phyloP scores from a whole-genome alignment of 495 filamentous ascomycete genomes.

The Neurospora tetraspora region DNA sequence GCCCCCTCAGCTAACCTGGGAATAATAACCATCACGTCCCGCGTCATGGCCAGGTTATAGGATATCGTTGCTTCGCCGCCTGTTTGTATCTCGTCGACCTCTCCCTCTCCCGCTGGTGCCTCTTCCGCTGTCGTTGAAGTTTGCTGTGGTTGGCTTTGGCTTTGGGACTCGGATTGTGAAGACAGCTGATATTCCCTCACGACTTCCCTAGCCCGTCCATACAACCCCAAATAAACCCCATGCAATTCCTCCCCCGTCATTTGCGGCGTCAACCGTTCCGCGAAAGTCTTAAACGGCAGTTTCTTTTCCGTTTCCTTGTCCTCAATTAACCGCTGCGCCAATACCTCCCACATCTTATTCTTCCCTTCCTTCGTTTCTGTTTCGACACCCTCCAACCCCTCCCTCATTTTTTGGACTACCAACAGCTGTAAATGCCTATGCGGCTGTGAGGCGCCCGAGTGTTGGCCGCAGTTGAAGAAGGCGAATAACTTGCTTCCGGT shows the following conservation, averaged over 20 bases:
- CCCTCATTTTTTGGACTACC: slow-evolving; percentile 57
- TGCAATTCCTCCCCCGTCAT: slow-evolving; percentile 18
- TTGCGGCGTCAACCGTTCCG: slow-evolving; percentile 7
- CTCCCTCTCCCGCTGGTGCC: not conserved
- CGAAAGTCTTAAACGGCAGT: slow-evolving; percentile 17
- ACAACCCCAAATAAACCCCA: slow-evolving; percentile 36
- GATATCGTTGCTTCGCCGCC: slow-evolving; percentile 50
- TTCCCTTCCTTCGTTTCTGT: not conserved
- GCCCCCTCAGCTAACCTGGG: slow-evolving; percentile 46
- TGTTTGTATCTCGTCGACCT: not conserved
- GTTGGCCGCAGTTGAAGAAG: slow-evolving; percentile 74
- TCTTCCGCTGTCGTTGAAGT: not conserved
- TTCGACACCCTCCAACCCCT: slow-evolving; percentile 25
- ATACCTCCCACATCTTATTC: slow-evolving; percentile 32
- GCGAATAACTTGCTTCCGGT: slow-evolving; percentile 44
- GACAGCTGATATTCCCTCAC: not conserved
- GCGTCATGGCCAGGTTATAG: slow-evolving; percentile 75
- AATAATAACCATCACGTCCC: slow-evolving; percentile 54
- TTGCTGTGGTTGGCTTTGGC: not conserved
- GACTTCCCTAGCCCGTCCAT: slow-evolving; percentile 36
- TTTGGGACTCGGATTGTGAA: not conserved
- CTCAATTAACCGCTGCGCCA: slow-evolving; percentile 37
- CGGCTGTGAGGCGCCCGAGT: slow-evolving; percentile 71
- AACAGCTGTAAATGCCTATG: slow-evolving; percentile 75
- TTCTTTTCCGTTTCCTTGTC: slow-evolving; percentile 18